A percentile compares a stretch with the other conserved stretches of the same genome.
Conservation (phyloP, 2,329 filamentous ascomycete genomes). For the Arthrobotrys conoides region DNA sequence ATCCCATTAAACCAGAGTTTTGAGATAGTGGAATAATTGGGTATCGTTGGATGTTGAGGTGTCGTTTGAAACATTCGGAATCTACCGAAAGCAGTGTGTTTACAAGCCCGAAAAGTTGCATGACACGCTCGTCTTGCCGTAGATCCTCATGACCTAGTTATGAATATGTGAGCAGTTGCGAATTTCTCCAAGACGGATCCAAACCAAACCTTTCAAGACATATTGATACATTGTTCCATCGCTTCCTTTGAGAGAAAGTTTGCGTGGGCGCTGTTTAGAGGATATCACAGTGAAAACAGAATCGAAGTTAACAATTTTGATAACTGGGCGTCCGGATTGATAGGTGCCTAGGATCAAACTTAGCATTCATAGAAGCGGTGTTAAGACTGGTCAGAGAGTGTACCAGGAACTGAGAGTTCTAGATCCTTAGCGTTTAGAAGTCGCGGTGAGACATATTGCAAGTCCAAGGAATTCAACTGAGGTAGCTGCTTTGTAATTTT, state of each 20-base stretch:
- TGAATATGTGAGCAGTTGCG: not conserved
- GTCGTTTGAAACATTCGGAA: slow-evolving; percentile 95
- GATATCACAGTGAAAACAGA: slow-evolving; percentile 91
- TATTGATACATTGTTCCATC: slow-evolving; percentile 91
- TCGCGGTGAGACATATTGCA: slow-evolving; percentile 97
- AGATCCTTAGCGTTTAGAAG: slow-evolving; percentile 87
- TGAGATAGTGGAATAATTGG: slow-evolving; percentile 97
- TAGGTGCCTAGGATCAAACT: slow-evolving; percentile 62
- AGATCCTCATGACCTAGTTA: slow-evolving; percentile 86
- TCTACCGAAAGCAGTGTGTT: slow-evolving; percentile 96
- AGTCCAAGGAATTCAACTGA: slow-evolving; percentile 90
- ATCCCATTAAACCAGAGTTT: slow-evolving; percentile 93
- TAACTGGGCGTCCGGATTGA: slow-evolving; percentile 76
- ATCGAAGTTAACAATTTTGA: slow-evolving; percentile 90
- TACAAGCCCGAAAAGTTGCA: slow-evolving; percentile 98
- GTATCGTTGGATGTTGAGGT: slow-evolving; percentile 95
- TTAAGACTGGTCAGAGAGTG: slow-evolving; percentile 68
- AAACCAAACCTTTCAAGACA: slow-evolving; percentile 81
- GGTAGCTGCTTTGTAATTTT: slow-evolving; percentile 94
- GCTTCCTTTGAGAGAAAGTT: slow-evolving; percentile 87
- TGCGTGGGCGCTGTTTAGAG: slow-evolving; percentile 94
- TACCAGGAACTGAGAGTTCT: slow-evolving; percentile 94
- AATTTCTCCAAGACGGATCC: not conserved
- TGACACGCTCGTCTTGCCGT: slow-evolving; percentile 97
- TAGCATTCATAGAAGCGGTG: not conserved